Evolutionary conservation across 2,329 filamentous ascomycete species (phyloP), one percentile per base, ranked within the genome.

Genomic region (Colletotrichum sp.): DNA sequence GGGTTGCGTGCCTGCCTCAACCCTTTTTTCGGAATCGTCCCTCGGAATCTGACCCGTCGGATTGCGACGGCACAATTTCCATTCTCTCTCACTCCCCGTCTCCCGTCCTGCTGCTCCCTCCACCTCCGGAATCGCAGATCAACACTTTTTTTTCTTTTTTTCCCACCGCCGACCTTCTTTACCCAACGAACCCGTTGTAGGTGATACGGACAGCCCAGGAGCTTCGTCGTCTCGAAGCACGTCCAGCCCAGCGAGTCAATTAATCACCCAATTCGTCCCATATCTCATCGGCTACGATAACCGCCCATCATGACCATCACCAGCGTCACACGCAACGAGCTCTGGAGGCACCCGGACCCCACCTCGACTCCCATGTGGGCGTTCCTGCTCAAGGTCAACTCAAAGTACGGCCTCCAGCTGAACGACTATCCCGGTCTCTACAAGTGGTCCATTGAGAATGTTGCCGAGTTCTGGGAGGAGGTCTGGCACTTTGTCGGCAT

Each of bases 401-500:
- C 90, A 77, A 94, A 93, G 80, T 91, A 96, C 81, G 85, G 87
- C 13, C 84, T 95, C 72, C 82, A 87, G 27, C 87, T 97, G 63
- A 83, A 88, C 22, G 91, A 89, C 77, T 98, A 98, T 82, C 86
- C 92, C 25, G 92, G 92, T n/a, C 90, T 99, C 11, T 94, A 96
- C 86, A 87, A 90, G 82, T 99, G 96, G 96, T 98, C 95, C 79
- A 90, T 97, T 78, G 90, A 93, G 9, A 89, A 96, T 79, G 89
- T 95, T 9, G 89, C 92, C 29, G 87, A 89, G 2, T 98, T 98
- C 84, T 99, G 96, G 96, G 92, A 90, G 66, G 93, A 96, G 71
- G 90, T 95, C 12, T 98, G 96, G 96, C 88, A 94, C 57, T 96
- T 94, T 84, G 94, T 94, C 4, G 94, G 94, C 59, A 90, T 99